These are phyloP conservation scores for Euphorbia schlechtendalii DNA, from an alignment of 441 rosid genomes.

Conservation along the genomic window DNA sequence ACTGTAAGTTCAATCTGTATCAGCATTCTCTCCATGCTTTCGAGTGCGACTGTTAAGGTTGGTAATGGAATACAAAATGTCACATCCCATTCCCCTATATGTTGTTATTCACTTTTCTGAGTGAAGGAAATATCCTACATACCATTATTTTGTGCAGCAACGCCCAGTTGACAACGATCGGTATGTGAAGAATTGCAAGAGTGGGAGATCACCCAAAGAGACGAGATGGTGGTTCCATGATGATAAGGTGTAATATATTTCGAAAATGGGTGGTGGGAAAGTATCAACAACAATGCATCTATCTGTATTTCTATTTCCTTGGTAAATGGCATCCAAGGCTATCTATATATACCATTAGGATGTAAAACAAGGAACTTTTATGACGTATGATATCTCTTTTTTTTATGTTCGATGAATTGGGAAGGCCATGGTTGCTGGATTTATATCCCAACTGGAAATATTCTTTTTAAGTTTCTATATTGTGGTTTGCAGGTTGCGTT, in stretches of 20 bases:
- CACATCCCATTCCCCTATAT: background rate
- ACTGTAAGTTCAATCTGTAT: constrained; percentile 91
- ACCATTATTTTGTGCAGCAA: constrained; percentile 45
- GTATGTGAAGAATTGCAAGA: constrained; percentile 83
- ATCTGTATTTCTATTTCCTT: constrained; percentile 4
- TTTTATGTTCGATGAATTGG: too few relatives aligned
- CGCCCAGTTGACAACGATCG: constrained; percentile 91
- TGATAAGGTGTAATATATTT: constrained; percentile 60
- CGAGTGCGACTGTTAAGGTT: constrained; percentile 83
- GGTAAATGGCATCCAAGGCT: background rate
- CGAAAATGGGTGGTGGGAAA: constrained; percentile 15
- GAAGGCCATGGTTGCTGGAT: too few relatives aligned
- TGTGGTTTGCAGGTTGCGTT: too few relatives aligned
- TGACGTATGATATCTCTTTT: too few relatives aligned
- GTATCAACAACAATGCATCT: background rate
- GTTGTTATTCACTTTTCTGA: background rate
- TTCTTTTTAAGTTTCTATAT: too few relatives aligned
- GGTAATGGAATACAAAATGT: background rate
- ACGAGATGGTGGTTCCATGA: constrained; percentile 99
- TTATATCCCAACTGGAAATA: too few relatives aligned
- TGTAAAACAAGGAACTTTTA: background rate
- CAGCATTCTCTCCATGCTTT: constrained; percentile 96
- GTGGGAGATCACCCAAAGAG: constrained; percentile 93
- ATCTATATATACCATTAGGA: background rate
- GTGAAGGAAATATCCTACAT: background rate